Conservation (phyloP, 2,329 filamentous ascomycete species). For the Hypoxylon sp. region DNA sequence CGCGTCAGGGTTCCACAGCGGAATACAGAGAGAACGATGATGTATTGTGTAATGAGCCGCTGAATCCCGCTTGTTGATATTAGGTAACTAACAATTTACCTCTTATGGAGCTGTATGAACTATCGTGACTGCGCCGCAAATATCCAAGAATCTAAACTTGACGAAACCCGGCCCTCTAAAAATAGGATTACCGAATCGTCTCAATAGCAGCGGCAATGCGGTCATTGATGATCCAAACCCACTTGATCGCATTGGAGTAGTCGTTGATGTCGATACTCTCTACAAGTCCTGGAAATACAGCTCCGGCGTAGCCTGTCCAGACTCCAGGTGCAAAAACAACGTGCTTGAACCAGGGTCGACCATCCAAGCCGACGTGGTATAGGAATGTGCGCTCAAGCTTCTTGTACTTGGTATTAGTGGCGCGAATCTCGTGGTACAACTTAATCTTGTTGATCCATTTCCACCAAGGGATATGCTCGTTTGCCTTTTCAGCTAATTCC, state of each 20-base stretch:
- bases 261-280: slow-evolving; percentile 74
- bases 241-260: slow-evolving; percentile 70
- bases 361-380: slow-evolving; percentile 81
- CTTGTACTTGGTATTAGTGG: slow-evolving; percentile 87
- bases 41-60: slow-evolving; percentile 2
- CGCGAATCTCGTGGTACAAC: slow-evolving; percentile 74
- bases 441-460: slow-evolving; percentile 77
- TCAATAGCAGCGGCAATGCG: slow-evolving; percentile 64
- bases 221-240: slow-evolving; percentile 71
- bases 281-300: slow-evolving; percentile 73
- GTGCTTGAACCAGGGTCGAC: slow-evolving; percentile 91
- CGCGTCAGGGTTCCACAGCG: neutral
- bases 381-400: slow-evolving; percentile 85
- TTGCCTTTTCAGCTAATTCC: slow-evolving; percentile 56
- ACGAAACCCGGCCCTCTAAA: neutral
- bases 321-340: slow-evolving; percentile 92
- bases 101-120: neutral
- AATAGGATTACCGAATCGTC: slow-evolving; percentile 50
- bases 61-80: neutral
- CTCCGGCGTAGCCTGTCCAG: slow-evolving; percentile 91
- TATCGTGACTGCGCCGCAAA: slow-evolving; percentile 7
- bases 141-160: neutral
- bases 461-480: slow-evolving; percentile 80
- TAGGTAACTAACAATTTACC: slow-evolving; percentile 1
- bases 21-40: slow-evolving; percentile 1